phyloP scores from a whole-genome alignment of 2,329 filamentous ascomycete species.

The Cercospora beticola region DNA sequence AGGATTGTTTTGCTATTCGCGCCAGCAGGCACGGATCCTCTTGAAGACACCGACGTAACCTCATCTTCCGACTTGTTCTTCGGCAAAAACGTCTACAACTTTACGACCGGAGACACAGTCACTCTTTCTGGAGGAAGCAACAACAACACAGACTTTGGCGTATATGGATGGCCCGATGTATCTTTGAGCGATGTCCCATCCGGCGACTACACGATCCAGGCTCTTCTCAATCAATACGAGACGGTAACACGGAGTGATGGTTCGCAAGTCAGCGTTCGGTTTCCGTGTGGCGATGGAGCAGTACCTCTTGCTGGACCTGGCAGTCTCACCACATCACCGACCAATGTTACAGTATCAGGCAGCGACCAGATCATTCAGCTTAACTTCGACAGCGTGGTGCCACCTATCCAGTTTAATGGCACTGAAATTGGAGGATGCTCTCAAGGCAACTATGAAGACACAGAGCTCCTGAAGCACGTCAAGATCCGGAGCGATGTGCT shows the following conservation, averaged over 20 bases:
- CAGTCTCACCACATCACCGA: conserved; percentile 32
- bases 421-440: conserved; percentile 41
- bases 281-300: conserved; percentile 42
- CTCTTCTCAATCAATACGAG: conserved; percentile 41
- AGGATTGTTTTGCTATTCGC: conserved; percentile 39
- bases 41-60: conserved; percentile 41
- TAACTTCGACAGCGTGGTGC: conserved; percentile 35
- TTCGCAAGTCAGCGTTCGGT: conserved; percentile 38
- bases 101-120: conserved; percentile 27
- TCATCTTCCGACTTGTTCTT: conserved; percentile 40
- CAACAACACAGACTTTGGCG: conserved; percentile 29
- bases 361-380: conserved; percentile 36
- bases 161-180: conserved; percentile 40
- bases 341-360: conserved; percentile 34
- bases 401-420: conserved; percentile 32
- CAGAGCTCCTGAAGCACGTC: conserved; percentile 37
- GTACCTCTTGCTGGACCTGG: conserved; percentile 36
- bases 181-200: conserved; percentile 36
- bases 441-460: conserved; percentile 43
- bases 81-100: conserved; percentile 40
- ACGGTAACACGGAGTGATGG: conserved; percentile 40
- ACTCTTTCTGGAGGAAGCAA: conserved; percentile 36
- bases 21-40: conserved; percentile 38
- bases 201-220: conserved; percentile 39
- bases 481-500: conserved; percentile 42